Conservation (phyloP, 179 eudicot species). For the Beta lomatogona region DNA sequence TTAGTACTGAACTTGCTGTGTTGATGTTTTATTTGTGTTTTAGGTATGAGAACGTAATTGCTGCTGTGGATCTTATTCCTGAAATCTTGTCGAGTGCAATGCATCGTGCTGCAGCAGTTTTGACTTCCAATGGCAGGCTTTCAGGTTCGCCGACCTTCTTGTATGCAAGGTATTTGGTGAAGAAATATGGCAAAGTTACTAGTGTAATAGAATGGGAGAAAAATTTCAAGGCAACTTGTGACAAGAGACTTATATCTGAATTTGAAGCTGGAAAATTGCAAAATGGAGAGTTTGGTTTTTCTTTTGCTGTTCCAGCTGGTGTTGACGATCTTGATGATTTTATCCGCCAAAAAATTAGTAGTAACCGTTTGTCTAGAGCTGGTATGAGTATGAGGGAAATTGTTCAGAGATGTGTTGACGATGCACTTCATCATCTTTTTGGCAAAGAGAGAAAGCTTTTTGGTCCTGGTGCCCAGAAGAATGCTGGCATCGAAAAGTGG, state of each 20-base stretch:
- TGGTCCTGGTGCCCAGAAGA: conserved; percentile 57
- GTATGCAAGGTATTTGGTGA: conserved; percentile 75
- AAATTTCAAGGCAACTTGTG: conserved; percentile 71
- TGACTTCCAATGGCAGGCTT: conserved; percentile 76
- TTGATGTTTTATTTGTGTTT: conserved; percentile 13
- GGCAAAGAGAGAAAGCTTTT: conserved; percentile 83
- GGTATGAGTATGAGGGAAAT: conserved; percentile 82
- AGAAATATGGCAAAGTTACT: conserved; percentile 58
- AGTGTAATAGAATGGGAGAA: conserved; percentile 94
- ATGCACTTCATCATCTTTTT: conserved; percentile 58
- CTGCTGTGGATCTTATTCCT: conserved; percentile 84
- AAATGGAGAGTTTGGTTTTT: conserved; percentile 76
- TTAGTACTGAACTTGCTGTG: not conserved
- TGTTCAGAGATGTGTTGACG: conserved; percentile 76
- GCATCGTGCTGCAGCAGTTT: conserved; percentile 62
- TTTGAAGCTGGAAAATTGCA: conserved; percentile 75
- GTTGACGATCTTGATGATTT: conserved; percentile 83
- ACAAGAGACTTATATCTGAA: conserved; percentile 74
- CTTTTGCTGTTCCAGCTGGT: conserved; percentile 86
- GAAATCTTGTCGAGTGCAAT: conserved; percentile 81
- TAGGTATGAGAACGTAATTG: conserved; percentile 92
- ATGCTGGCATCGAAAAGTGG: conserved; percentile 65
- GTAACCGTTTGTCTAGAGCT: conserved; percentile 77
- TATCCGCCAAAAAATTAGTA: conserved; percentile 84
- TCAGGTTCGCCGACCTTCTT: conserved; percentile 75